Evolutionary conservation across 495 filamentous ascomycete species (phyloP).

Genomic region (Lepraria neglecta): DNA sequence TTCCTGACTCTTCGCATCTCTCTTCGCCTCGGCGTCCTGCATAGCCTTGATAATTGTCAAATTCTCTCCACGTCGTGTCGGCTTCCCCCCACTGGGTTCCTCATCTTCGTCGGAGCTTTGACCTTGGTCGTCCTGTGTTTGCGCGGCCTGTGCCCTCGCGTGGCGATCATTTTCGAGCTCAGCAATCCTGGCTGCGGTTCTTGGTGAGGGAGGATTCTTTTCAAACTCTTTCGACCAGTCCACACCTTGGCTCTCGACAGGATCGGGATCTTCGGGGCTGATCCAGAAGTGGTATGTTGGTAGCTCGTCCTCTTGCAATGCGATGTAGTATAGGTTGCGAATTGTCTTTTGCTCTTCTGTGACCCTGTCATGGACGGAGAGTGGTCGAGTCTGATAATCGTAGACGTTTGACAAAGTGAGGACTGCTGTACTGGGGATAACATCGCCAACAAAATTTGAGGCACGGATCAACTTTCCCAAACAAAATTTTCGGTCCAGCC

Average conservation of each 20-base stretch:
- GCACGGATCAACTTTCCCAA: constrained; percentile 8
- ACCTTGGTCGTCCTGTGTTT: background rate
- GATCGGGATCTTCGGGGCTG: constrained; percentile 12
- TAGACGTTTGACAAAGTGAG: background rate
- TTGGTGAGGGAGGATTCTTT: background rate
- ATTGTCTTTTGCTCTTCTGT: background rate
- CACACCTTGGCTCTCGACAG: background rate
- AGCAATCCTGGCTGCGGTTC: background rate
- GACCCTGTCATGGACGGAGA: background rate
- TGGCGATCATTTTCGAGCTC: background rate
- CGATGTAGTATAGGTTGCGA: constrained; percentile 15
- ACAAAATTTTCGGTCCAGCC: background rate
- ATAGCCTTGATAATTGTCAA: too few species aligned
- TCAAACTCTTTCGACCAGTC: constrained; percentile 8
- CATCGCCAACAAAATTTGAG: constrained; percentile 9
- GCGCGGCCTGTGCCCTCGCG: background rate
- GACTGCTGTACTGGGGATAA: background rate
- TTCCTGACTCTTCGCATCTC: too few species aligned
- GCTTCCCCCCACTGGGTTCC: background rate
- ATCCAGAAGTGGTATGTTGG: constrained; percentile 22
- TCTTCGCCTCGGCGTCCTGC: too few species aligned
- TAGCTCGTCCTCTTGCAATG: constrained; percentile 14
- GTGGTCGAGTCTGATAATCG: constrained; percentile 13
- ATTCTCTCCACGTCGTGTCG: too few species aligned
- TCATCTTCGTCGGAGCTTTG: background rate